Conservation (phyloP, 768 basidiomycete genomes). For the Tylopilus subfusipes region DNA sequence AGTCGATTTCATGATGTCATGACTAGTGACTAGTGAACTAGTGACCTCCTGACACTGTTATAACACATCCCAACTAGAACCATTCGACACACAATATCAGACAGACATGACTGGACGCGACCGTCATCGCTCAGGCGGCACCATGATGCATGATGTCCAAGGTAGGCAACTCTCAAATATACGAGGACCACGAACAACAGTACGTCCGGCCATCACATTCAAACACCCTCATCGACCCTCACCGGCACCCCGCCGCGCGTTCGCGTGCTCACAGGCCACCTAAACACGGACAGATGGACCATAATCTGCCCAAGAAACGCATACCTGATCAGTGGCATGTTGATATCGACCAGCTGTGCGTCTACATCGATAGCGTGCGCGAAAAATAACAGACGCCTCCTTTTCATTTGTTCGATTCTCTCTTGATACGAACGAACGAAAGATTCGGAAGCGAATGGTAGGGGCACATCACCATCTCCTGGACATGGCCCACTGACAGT, state of each 20-base stretch:
- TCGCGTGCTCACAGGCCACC: slow-evolving; percentile 13
- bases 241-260: not conserved
- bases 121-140: slow-evolving; percentile 25
- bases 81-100: not conserved
- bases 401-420: not conserved
- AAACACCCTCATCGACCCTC: not conserved
- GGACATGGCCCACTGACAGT: slow-evolving; percentile 25
- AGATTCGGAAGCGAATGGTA: slow-evolving; percentile 36
- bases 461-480: slow-evolving; percentile 32
- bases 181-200: slow-evolving; percentile 49
- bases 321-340: slow-evolving; percentile 36
- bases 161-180: slow-evolving; percentile 46
- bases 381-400: not conserved
- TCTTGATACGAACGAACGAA: slow-evolving; percentile 40
- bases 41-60: not conserved
- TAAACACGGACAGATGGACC: slow-evolving; percentile 15
- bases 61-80: not conserved
- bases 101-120: slow-evolving; percentile 18
- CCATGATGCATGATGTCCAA: slow-evolving; percentile 54
- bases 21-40: not conserved
- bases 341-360: slow-evolving; percentile 31
- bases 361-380: not conserved
- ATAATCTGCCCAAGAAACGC: slow-evolving; percentile 25
- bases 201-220: slow-evolving; percentile 14
- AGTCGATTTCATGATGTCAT: not conserved